A percentile compares a stretch with the other conserved stretches of the same genome.
phyloP scores from a whole-genome alignment of 306 rosid species.

The Castanea crenata region DNA sequence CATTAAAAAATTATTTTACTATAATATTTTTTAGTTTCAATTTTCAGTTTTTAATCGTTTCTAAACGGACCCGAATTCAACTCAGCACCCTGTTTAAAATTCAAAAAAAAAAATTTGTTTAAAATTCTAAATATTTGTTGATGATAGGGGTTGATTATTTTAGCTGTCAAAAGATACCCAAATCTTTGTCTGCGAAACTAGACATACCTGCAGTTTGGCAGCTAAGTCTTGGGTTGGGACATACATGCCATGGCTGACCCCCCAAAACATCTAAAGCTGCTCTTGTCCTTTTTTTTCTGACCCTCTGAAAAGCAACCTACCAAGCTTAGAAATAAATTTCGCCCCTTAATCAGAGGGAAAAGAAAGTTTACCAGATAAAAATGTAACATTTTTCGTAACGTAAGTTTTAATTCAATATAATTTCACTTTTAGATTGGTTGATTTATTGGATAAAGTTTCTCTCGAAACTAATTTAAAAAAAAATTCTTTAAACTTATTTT shows the following conservation, averaged over 20 bases:
- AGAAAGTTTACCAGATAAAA: not conserved
- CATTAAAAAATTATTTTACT: too few species aligned
- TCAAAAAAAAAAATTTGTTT: not conserved
- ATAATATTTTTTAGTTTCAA: too few species aligned
- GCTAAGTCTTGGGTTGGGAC: slow-evolving; percentile 43
- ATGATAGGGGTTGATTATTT: slow-evolving; percentile 30
- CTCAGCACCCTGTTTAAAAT: not conserved
- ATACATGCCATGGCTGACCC: slow-evolving; percentile 49
- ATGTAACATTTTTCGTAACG: too few species aligned
- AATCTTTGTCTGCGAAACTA: slow-evolving; percentile 67
- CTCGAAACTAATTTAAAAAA: too few species aligned
- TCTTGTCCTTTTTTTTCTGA: slow-evolving; percentile 67
- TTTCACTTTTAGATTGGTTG: too few species aligned
- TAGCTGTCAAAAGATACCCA: slow-evolving; percentile 68
- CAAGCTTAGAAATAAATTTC: slow-evolving; percentile 27
- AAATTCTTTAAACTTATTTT: too few species aligned
- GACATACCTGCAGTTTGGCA: slow-evolving; percentile 55
- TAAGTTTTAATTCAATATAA: too few species aligned
- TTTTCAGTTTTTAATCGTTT: too few species aligned
- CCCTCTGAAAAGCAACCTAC: slow-evolving; percentile 24
- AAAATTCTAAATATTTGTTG: slow-evolving; percentile 5
- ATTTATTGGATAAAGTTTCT: too few species aligned
- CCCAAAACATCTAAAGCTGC: slow-evolving; percentile 34
- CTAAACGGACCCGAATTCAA: not conserved
- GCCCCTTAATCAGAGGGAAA: slow-evolving; percentile 5